Conservation (phyloP, 441 rosid genomes). For the Populus hybrid region DNA sequence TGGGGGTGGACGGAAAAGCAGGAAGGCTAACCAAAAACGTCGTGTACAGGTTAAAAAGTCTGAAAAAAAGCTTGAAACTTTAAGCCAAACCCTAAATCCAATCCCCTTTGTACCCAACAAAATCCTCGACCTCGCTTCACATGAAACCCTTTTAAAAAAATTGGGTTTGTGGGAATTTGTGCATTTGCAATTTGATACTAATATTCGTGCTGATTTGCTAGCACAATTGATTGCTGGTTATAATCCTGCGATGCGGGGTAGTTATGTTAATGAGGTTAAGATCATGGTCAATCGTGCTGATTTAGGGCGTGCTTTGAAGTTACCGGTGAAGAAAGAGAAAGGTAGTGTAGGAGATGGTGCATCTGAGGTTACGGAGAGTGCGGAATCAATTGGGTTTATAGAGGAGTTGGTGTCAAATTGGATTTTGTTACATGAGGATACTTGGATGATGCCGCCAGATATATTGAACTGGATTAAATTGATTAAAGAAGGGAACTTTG, state of each 20-base stretch:
- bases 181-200: conserved; percentile 53
- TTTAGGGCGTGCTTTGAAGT: conserved; percentile 69
- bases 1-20: conserved; percentile 52
- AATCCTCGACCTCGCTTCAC: conserved; percentile 53
- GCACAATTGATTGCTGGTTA: conserved; percentile 59
- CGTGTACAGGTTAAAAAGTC: conserved; percentile 33
- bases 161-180: conserved; percentile 85
- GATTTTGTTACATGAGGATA: conserved; percentile 73
- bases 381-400: conserved; percentile 47
- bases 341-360: conserved; percentile 16
- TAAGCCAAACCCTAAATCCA: conserved; percentile 44
- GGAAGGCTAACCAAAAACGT: conserved; percentile 34
- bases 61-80: conserved; percentile 43
- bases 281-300: conserved; percentile 65
- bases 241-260: conserved; percentile 29
- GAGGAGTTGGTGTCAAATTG: conserved; percentile 63
- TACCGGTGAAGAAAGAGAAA: conserved; percentile 56
- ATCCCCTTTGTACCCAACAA: conserved; percentile 60
- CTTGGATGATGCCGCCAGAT: conserved; percentile 69
- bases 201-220: conserved; percentile 50
- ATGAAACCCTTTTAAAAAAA: conserved; percentile 53
- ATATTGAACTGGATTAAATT: conserved; percentile 33
- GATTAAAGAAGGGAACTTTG: conserved; percentile 61
- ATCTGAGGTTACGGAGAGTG: conserved; percentile 33
- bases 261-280: conserved; percentile 55